Evolutionary conservation across 2,329 filamentous ascomycete species (phyloP), one percentile per base, ranked within the genome.

Genomic region (Diaporthe sp.): DNA sequence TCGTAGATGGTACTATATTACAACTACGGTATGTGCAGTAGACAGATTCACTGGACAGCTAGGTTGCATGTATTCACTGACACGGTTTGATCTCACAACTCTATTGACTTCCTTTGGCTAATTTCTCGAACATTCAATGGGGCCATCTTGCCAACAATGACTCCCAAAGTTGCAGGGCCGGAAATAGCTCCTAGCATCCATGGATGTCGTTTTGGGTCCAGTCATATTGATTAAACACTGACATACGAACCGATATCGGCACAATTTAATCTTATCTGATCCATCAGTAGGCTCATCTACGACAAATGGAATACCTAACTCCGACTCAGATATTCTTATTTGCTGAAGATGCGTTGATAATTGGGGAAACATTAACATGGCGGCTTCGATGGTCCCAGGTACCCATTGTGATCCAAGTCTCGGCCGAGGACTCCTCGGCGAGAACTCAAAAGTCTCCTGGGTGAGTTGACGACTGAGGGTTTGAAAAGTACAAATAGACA

Each of bases 221-320:
- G 7, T 57, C 34, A 34, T 34, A 34, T 34, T 34, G 49, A 22
- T 22, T 22, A 2, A 57, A 57, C 17, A 22, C 28, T 4, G 28
- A 22, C 7, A 60, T 9, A 4, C 5, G 2, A 37, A 39, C 57
- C 58, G 58, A 61, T 42, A 42, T 61, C 58, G 58, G 37, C 58
- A 28, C 22, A 22, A 42, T 22, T n/a, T 42, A 39, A 61, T 61
- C 58, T 61, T 61, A 42, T 61, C 58, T 61, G 58, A 61, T 61
- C 58, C 58, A 61, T 61, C 58, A 61, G 58, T 61, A 0, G 37
- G 22, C 58, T 42, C 58, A 42, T 8, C n/a, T 15, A 37, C 34
- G 10, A 61, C 37, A 61, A 17, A 42, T 34, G 34, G 58, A 42
- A 42, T 28, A 13, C 37, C 13, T 62, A 13, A 39, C 10, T 19